A percentile compares a stretch with the other conserved stretches of the same genome.
These are phyloP conservation scores for Phyllosticta citribraziliensis DNA, from an alignment of 2,329 filamentous ascomycete species.

Conservation along the genomic window DNA sequence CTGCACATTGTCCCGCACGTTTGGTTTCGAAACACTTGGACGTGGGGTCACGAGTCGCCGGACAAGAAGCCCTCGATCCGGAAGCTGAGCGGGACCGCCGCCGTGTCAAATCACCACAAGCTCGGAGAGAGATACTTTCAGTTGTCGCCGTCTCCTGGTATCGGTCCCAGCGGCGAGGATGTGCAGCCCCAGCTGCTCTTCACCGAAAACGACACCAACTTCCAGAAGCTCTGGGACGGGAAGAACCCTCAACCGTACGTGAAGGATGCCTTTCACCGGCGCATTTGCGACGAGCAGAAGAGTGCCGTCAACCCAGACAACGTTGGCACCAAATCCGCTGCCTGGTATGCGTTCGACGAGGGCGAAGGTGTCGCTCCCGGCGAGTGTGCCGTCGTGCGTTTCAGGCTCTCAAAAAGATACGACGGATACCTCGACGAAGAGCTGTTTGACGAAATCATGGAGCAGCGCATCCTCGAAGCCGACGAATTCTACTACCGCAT, in stretches of 20 bases:
- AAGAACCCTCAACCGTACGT: constrained; percentile 72
- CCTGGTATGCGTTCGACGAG: constrained; percentile 89
- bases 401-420: constrained; percentile 68
- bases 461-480: constrained; percentile 76
- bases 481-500: constrained; percentile 94
- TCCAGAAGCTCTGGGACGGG: constrained; percentile 62
- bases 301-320: constrained; percentile 70
- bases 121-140: constrained; percentile 77
- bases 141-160: constrained; percentile 81
- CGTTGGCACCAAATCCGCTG: constrained; percentile 77
- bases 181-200: constrained; percentile 79
- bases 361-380: constrained; percentile 78
- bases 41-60: constrained; percentile 71
- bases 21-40: constrained; percentile 97
- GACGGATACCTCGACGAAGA: constrained; percentile 84
- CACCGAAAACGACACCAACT: constrained; percentile 94
- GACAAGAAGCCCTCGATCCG: constrained; percentile 73
- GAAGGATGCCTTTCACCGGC: constrained; percentile 88
- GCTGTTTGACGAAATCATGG: constrained; percentile 80
- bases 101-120: constrained; percentile 67
- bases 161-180: constrained; percentile 68
- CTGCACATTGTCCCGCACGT: constrained; percentile 90
- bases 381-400: constrained; percentile 90
- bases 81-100: constrained; percentile 54
- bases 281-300: constrained; percentile 75